phyloP scores from a whole-genome alignment of 1,284 basidiomycete genomes.

The Cystobasidium pallidum region DNA sequence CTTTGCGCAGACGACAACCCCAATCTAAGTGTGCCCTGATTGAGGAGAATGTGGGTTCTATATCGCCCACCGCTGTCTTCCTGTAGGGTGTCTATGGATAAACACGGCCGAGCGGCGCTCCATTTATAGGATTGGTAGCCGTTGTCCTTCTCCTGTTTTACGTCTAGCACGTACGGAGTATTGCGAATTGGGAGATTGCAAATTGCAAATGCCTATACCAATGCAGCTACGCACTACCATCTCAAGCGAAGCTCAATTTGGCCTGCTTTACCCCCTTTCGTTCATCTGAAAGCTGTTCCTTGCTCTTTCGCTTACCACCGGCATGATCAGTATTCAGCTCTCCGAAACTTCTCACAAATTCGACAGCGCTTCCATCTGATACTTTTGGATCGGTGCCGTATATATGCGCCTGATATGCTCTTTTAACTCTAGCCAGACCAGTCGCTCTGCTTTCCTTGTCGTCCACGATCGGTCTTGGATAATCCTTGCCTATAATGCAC shows the following conservation, averaged over 20 bases:
- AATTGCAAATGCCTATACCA: no score
- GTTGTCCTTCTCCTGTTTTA: no score
- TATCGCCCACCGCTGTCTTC: no score
- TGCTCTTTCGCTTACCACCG: conserved; percentile 30
- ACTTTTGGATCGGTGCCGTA: conserved; percentile 45
- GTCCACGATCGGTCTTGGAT: conserved; percentile 58
- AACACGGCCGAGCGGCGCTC: no score
- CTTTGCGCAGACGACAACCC: no score
- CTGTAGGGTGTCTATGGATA: no score
- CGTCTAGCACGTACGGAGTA: no score
- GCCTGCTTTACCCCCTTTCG: conserved; percentile 40
- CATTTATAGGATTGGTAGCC: no score
- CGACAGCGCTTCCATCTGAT: conserved; percentile 45
- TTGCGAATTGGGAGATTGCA: no score
- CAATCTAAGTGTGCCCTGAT: no score
- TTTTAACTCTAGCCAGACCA: conserved; percentile 56
- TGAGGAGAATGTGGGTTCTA: no score
- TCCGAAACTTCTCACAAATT: conserved; percentile 37
- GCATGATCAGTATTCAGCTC: conserved; percentile 16
- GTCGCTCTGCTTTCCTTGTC: conserved; percentile 56
- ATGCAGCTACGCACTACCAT: no score
- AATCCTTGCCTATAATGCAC: conserved; percentile 58
- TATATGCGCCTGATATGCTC: conserved; percentile 53
- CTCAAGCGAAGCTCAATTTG: conserved; percentile 24
- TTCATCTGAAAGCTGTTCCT: conserved; percentile 34